A percentile compares a stretch with the other conserved stretches of the same genome.
These are phyloP conservation scores for Fraxinus baroniana DNA, from an alignment of 305 asterid species.

Conservation along the genomic window DNA sequence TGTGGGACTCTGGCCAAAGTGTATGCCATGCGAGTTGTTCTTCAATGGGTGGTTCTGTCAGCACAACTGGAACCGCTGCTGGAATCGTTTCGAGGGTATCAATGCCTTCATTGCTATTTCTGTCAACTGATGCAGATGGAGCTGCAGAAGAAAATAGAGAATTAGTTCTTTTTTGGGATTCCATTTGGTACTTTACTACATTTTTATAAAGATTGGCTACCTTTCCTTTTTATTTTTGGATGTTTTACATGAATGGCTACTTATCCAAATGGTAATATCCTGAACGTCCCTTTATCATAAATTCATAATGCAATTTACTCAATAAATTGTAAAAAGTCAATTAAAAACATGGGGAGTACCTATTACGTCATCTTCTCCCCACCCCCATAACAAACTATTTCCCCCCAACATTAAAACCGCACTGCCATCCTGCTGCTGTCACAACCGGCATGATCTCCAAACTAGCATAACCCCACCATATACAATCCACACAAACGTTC, in stretches of 20 bases:
- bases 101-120: slow-evolving; percentile 55
- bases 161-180: background rate
- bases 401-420: background rate
- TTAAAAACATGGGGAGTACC: background rate
- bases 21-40: slow-evolving; percentile 91
- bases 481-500: background rate
- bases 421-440: background rate
- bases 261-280: background rate
- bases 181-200: background rate
- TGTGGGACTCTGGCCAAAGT: slow-evolving; percentile 94
- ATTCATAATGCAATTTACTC: background rate
- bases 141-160: slow-evolving; percentile 37
- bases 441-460: background rate
- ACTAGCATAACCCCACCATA: background rate
- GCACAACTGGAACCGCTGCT: slow-evolving; percentile 86
- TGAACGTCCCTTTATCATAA: background rate
- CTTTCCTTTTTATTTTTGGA: background rate
- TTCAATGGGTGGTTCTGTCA: slow-evolving; percentile 93
- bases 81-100: slow-evolving; percentile 86
- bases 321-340: background rate
- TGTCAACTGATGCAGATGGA: slow-evolving; percentile 46
- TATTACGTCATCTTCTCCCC: background rate
- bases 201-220: background rate
- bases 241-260: background rate
- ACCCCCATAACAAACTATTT: background rate